Evolutionary conservation across 2,329 filamentous ascomycete species (phyloP).

Genomic region (Scedosporium aurantiacum): DNA sequence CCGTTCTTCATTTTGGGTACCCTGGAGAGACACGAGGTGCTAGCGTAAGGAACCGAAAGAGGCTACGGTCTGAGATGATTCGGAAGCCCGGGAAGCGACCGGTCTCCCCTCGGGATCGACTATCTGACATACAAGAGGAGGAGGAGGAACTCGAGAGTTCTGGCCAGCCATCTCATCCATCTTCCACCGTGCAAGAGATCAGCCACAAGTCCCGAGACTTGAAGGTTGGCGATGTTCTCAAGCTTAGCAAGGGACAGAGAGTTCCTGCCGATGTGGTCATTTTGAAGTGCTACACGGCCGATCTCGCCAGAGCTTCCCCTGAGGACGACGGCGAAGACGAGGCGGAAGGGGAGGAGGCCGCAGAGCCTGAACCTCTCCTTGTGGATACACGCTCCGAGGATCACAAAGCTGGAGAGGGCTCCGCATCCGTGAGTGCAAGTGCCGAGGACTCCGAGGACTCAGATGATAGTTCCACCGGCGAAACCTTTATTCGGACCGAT

Average conservation of each 20-base stretch:
- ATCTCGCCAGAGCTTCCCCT: constrained; percentile 26
- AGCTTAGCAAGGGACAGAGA: constrained; percentile 81
- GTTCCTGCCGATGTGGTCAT: constrained; percentile 93
- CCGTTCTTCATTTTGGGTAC: constrained; percentile 61
- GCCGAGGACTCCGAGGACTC: constrained; percentile 16
- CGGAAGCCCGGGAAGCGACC: constrained; percentile 6
- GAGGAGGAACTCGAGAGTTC: constrained; percentile 41
- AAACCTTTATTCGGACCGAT: constrained; percentile 95
- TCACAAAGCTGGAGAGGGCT: constrained; percentile 9
- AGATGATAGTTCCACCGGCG: constrained; percentile 45
- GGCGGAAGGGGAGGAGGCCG: constrained; percentile 21
- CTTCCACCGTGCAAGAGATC: constrained; percentile 50
- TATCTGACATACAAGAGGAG: constrained; percentile 61
- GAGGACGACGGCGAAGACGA: constrained; percentile 20
- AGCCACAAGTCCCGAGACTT: constrained; percentile 77
- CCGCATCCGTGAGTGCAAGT: constrained; percentile 1
- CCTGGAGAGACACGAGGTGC: constrained; percentile 25
- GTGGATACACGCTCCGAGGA: background rate
- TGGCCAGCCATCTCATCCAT: constrained; percentile 26
- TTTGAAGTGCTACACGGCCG: constrained; percentile 63
- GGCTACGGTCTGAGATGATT: constrained; percentile 2
- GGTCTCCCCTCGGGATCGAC: constrained; percentile 17
- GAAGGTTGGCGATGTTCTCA: constrained; percentile 91
- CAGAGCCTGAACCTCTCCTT: background rate
- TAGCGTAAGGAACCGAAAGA: constrained; percentile 30